Base-by-base conservation (phyloP, 2,329 filamentous ascomycete species). In the Exophiala phaeomuriformis region DNA sequence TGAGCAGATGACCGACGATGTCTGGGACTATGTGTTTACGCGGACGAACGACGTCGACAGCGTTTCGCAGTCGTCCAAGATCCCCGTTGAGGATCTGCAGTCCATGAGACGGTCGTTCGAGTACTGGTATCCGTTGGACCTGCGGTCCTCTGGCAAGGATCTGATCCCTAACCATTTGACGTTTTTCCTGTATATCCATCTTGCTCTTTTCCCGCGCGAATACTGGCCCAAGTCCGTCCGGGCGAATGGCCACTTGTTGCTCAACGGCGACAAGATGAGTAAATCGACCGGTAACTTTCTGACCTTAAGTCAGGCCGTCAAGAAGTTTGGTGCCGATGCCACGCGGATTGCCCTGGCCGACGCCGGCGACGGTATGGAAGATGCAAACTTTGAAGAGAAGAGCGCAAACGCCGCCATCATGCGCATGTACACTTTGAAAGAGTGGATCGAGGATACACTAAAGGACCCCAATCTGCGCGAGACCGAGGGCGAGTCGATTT, bases 191-290 rank as follows among this genome's bases (percentile, higher is more conserved):
- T 97, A 97, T 74, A 85, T 91, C 63, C 93, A 97, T 70, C 71
- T 93, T 60, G 93, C 93, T 7, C 79, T 98, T 41, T 97, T 96
- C 78, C 81, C 84, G 8, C 80, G 81, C 55, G 82, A 91, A 69
- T 94, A 90, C 76, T 96, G 91, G 90, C 93, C 93, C 7, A 80
- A 80, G 48, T 84, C 84, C 58, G 79, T 97, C 61, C 86, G 93
- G 61, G 84, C 87, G 58, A 98, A 98, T 67, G 93, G 93, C 1
- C 91, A 97, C 72, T 74, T 97, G 65, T 82, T 95, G 70, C 78
- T 98, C 60, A 98, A 98, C 69, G 91, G 91, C 47, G 88, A 95
- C 69, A 98, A 98, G 80, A 98, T 98, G 93, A 86, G 84, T 69
- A 98, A 98, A 77, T 91, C 86, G 50, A 96, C 90, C 0, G 93